phyloP scores from a whole-genome alignment of 78 protist genomes.

The Parvularia atlantis region DNA sequence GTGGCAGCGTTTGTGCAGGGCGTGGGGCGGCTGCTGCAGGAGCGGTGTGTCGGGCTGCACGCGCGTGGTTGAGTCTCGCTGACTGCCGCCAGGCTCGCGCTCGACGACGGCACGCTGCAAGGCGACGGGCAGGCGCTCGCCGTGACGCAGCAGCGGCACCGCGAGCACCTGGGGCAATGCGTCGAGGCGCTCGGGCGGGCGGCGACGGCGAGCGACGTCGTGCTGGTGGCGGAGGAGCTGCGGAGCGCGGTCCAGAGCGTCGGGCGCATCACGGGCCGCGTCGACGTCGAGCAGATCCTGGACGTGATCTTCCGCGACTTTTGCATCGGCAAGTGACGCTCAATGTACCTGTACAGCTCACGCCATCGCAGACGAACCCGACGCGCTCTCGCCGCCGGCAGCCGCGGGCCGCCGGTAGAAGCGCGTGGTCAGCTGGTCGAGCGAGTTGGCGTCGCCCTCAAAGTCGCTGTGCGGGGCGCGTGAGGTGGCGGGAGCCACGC shows the following conservation, averaged over 20 bases:
- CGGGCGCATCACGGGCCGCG: constrained; percentile 45
- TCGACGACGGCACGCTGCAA: too few relatives aligned
- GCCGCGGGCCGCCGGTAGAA: too few relatives aligned
- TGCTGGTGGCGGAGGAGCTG: constrained; percentile 47
- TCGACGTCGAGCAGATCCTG: constrained; percentile 61
- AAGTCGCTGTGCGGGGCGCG: too few relatives aligned
- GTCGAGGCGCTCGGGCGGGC: constrained; percentile 1
- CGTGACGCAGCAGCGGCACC: constrained; percentile 22
- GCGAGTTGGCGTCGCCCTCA: too few relatives aligned
- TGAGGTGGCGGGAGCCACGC: too few relatives aligned
- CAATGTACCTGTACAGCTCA: too few relatives aligned
- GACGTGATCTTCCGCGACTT: constrained; percentile 70
- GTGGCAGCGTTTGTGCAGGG: constrained; percentile 2
- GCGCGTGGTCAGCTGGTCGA: too few relatives aligned
- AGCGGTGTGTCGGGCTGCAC: constrained; percentile 3
- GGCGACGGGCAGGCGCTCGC: too few relatives aligned
- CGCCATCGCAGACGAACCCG: too few relatives aligned
- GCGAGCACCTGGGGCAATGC: constrained; percentile 7
- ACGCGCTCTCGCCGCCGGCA: too few relatives aligned
- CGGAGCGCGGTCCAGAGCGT: constrained; percentile 40
- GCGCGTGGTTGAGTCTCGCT: neutral
- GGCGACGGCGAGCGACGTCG: constrained; percentile 20
- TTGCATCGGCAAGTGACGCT: constrained; percentile 73
- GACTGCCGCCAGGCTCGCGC: neutral
- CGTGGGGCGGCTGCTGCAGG: neutral